These are phyloP conservation scores for Sorghum bicolor DNA, from an alignment of 176 grass and related monocot species.

Conservation along the genomic window DNA sequence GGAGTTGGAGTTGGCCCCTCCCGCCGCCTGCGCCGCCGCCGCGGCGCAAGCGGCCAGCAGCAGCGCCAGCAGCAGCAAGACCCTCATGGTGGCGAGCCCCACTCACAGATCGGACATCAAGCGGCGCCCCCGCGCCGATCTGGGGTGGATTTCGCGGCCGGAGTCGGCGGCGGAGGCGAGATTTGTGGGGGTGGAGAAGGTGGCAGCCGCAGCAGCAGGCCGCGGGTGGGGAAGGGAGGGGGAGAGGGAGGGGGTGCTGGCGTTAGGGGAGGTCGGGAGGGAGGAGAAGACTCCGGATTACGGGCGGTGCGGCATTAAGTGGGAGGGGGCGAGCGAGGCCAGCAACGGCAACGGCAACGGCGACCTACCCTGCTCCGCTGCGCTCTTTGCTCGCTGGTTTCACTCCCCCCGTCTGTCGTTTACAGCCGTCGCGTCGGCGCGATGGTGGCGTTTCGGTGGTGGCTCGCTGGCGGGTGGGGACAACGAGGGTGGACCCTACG, in stretches of 20 bases:
- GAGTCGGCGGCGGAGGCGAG: conserved; percentile 13
- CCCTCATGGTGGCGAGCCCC: background rate
- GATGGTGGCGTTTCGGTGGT: background rate
- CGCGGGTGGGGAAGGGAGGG: background rate
- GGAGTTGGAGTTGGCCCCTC: conserved; percentile 24
- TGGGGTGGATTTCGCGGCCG: conserved; percentile 11
- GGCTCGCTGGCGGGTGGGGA: conserved; percentile 3
- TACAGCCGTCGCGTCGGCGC: background rate
- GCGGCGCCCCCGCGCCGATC: conserved; percentile 31
- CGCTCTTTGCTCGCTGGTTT: background rate
- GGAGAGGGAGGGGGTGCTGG: background rate
- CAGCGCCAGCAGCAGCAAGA: conserved; percentile 19
- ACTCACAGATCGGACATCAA: conserved; percentile 48
- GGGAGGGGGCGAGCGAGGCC: background rate
- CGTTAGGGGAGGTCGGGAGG: conserved; percentile 11
- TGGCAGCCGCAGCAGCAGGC: background rate
- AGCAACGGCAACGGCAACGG: conserved; percentile 35
- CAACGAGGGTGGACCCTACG: fast-evolving
- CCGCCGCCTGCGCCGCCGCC: conserved; percentile 30
- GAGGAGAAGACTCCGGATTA: conserved; percentile 25
- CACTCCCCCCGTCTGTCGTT: background rate
- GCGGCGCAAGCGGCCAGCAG: conserved; percentile 24
- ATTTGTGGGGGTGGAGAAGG: conserved; percentile 23
- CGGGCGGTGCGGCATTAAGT: conserved; percentile 34
- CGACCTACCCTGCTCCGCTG: conserved; percentile 24